phyloP scores from a whole-genome alignment of 306 rosid genomes.

The Glycine latifolia region DNA sequence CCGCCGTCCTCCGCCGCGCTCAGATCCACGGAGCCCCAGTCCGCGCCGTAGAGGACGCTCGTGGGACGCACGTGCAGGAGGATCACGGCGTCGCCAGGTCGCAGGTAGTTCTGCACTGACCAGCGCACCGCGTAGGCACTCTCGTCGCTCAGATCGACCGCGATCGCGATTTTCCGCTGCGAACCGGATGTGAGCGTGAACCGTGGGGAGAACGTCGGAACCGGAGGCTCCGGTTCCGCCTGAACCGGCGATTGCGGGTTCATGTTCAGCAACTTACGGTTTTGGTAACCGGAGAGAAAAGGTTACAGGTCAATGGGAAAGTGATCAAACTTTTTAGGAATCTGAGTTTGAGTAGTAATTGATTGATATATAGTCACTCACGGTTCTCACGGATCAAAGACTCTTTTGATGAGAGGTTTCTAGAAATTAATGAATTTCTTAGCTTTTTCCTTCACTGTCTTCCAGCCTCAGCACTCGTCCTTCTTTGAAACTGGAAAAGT shows the following conservation, averaged over 20 bases:
- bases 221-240: slow-evolving; percentile 47
- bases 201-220: slow-evolving; percentile 44
- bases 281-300: slow-evolving; percentile 20
- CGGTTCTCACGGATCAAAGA: slow-evolving; percentile 5
- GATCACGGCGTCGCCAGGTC: slow-evolving; percentile 82
- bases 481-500: neutral
- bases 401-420: neutral
- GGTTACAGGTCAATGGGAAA: neutral
- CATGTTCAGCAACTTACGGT: slow-evolving; percentile 49
- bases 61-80: slow-evolving; percentile 94
- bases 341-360: neutral
- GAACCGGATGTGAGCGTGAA: slow-evolving; percentile 46
- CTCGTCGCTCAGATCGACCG: slow-evolving; percentile 92
- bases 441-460: slow-evolving; percentile 7
- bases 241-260: slow-evolving; percentile 49
- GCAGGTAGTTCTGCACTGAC: slow-evolving; percentile 89
- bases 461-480: slow-evolving; percentile 12
- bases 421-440: neutral
- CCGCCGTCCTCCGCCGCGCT: slow-evolving; percentile 3
- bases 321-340: neutral
- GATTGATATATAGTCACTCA: neutral
- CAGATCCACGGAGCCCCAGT: slow-evolving; percentile 75
- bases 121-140: slow-evolving; percentile 92
- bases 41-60: slow-evolving; percentile 89
- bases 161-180: slow-evolving; percentile 89